phyloP scores from a whole-genome alignment of 345 rosid species.

The Salix caprea region DNA sequence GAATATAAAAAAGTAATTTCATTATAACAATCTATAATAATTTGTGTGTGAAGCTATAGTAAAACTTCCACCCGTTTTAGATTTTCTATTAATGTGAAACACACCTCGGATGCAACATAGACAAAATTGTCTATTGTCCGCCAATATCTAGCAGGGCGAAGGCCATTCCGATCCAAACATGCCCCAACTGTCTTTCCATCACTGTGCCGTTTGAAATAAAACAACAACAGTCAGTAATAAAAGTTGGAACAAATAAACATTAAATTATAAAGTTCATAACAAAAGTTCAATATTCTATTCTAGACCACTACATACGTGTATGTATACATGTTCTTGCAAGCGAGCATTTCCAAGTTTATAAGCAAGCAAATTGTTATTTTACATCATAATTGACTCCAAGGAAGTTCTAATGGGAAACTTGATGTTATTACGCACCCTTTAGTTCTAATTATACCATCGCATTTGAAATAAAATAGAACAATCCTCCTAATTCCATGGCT shows the following conservation, averaged over 20 bases:
- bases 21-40: too few relatives aligned
- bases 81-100: conserved; percentile 9
- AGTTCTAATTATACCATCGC: neutral
- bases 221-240: conserved; percentile 33
- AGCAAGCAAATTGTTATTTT: neutral
- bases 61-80: too few relatives aligned
- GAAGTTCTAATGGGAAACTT: neutral
- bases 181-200: conserved; percentile 99
- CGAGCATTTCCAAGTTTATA: neutral
- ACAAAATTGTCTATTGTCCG: conserved; percentile 86
- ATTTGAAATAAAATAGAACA: neutral
- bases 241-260: conserved; percentile 13
- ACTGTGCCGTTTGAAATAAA: conserved; percentile 50
- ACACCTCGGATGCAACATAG: conserved; percentile 97
- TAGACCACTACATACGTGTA: neutral
- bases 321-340: neutral
- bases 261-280: neutral
- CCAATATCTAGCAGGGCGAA: conserved; percentile 99
- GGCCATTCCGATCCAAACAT: conserved; percentile 95
- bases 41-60: too few relatives aligned
- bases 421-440: neutral
- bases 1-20: too few relatives aligned
- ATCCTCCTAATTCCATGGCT: too few relatives aligned
- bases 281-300: neutral
- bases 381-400: neutral